These are phyloP conservation scores for Podila minutissima DNA, from an alignment of 192 early-diverging fungal species.

Conservation along the genomic window DNA sequence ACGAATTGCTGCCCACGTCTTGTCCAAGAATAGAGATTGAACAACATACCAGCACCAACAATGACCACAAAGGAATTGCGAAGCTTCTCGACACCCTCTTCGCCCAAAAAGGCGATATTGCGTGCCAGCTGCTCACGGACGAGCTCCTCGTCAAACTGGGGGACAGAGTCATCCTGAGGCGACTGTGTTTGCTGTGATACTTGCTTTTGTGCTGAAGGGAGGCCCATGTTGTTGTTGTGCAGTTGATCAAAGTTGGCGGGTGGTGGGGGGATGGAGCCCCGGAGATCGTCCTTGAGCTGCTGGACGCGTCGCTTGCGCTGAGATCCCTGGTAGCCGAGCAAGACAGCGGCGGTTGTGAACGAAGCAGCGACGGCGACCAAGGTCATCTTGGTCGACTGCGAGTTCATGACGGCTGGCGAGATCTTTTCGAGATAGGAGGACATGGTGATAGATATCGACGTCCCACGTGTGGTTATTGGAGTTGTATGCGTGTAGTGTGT, in stretches of 20 bases:
- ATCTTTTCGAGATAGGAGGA: slow-evolving; percentile 26
- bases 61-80: slow-evolving; percentile 90
- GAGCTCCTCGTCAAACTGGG: slow-evolving; percentile 69
- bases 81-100: slow-evolving; percentile 77
- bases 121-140: slow-evolving; percentile 86
- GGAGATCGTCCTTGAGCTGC: slow-evolving; percentile 66
- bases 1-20: neutral
- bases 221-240: slow-evolving; percentile 1
- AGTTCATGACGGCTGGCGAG: slow-evolving; percentile 20
- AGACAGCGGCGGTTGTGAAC: slow-evolving; percentile 65
- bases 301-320: slow-evolving; percentile 58
- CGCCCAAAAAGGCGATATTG: slow-evolving; percentile 91
- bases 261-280: slow-evolving; percentile 50
- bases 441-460: neutral
- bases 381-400: slow-evolving; percentile 42
- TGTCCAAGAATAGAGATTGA: neutral
- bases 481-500: neutral
- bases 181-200: neutral
- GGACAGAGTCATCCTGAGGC: neutral
- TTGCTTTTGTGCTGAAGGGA: neutral
- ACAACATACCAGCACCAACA: slow-evolving; percentile 78
- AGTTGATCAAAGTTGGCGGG: slow-evolving; percentile 14
- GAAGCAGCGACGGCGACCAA: slow-evolving; percentile 72
- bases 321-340: slow-evolving; percentile 62
- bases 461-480: neutral